phyloP scores from a whole-genome alignment of 352 stramenopile species.

The Phytopythium litorale region DNA sequence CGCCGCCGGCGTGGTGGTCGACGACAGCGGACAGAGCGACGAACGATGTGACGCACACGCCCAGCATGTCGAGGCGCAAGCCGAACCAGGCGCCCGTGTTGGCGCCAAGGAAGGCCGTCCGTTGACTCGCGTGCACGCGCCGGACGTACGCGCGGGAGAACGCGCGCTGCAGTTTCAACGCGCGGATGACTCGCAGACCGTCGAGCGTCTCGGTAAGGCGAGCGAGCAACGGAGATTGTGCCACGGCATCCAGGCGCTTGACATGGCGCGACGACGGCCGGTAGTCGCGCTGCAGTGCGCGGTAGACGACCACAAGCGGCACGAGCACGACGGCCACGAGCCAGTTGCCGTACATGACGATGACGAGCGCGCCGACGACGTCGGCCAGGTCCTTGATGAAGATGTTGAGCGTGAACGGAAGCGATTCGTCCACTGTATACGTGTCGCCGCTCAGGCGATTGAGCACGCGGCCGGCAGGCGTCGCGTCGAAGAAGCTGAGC shows the following conservation, averaged over 20 bases:
- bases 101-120: slow-evolving; percentile 67
- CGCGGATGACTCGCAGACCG: slow-evolving; percentile 64
- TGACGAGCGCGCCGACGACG: slow-evolving; percentile 60
- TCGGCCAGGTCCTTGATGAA: slow-evolving; percentile 81
- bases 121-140: slow-evolving; percentile 63
- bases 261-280: slow-evolving; percentile 72
- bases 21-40: slow-evolving; percentile 75
- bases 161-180: slow-evolving; percentile 33
- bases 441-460: slow-evolving; percentile 82
- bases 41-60: slow-evolving; percentile 78
- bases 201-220: slow-evolving; percentile 77
- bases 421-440: slow-evolving; percentile 81
- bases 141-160: slow-evolving; percentile 40
- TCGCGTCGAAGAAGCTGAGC: slow-evolving; percentile 68
- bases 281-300: slow-evolving; percentile 56
- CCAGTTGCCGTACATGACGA: slow-evolving; percentile 79
- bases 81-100: slow-evolving; percentile 83
- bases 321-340: slow-evolving; percentile 72
- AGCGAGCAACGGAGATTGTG: slow-evolving; percentile 67
- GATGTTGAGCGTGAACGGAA: slow-evolving; percentile 89
- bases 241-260: slow-evolving; percentile 60
- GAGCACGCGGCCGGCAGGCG: slow-evolving; percentile 60
- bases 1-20: slow-evolving; percentile 44
- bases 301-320: slow-evolving; percentile 67
- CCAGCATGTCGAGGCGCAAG: slow-evolving; percentile 79